Evolutionary conservation across 495 filamentous ascomycete species (phyloP), one percentile per base, ranked within the genome.

Genomic region (Letharia columbiana): DNA sequence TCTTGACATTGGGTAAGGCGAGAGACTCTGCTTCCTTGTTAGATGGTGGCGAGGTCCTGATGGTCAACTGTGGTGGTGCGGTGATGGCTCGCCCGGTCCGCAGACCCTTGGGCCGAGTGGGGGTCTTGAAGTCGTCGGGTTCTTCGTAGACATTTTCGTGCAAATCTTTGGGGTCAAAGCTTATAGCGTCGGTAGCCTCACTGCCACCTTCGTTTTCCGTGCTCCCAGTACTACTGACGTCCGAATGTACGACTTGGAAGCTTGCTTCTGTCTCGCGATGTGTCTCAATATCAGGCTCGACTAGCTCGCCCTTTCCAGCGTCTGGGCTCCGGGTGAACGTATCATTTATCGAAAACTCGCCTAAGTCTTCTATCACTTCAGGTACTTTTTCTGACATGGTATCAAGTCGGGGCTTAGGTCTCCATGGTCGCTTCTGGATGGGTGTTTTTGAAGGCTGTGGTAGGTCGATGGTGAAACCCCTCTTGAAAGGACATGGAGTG

Each of bases 401-500:
- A 71, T 80, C 78, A 76, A 73, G 81, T 75, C 73, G 81, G 71
- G 67, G 78, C 77, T 80, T 84, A 15, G 89, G 89, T 42, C 79
- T 86, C 88, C 89, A 91, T 49, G 88, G 84, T 67, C 79, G 84
- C 75, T 85, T 88, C 67, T 80, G 86, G 54, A 86, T 75, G 4
- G 89, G 88, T 5, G 84, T 86, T 67, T 81, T 77, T 2, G 86
- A 86, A 60, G 82, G 79, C 64, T 89, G 87, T 7, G 92, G 91
- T 45, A 95, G 76, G 63, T 89, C 82, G 33, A 94, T 86, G 1
- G 83, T 87, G 66, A 94, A 92, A 6, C 83, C 80, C 60, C 91
- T 79, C 68, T 86, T 80, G 75, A 96, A 96, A 15, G 92, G 92
- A 78, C 91, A 96, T 59, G 84, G 83, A 0, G 91, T 96, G 67